Evolutionary conservation across 805 yeast species (phyloP).

Genomic region (Candida nanaspora): DNA sequence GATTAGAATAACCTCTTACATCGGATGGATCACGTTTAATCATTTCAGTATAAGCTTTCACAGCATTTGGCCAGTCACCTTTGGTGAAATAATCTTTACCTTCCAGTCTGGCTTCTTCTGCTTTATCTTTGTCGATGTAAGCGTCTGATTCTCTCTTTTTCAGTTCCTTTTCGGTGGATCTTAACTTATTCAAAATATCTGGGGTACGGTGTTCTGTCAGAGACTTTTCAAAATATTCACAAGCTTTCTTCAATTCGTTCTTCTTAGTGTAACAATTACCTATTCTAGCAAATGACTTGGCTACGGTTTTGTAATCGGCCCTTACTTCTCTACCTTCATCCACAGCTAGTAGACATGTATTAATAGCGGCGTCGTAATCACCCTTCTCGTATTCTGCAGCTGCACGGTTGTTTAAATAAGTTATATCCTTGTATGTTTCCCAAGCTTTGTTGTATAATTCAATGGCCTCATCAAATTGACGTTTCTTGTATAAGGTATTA

Average conservation of each 20-base stretch:
- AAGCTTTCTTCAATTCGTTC: slow-evolving; percentile 67
- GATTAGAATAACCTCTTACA: slow-evolving; percentile 93
- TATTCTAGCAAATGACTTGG: slow-evolving; percentile 88
- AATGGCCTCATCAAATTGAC: slow-evolving; percentile 90
- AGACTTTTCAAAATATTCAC: slow-evolving; percentile 76
- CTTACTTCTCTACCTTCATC: slow-evolving; percentile 85
- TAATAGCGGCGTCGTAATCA: slow-evolving; percentile 78
- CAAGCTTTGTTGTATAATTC: slow-evolving; percentile 81
- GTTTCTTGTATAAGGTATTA: slow-evolving; percentile 76
- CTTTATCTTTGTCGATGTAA: slow-evolving; percentile 84
- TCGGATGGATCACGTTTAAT: slow-evolving; percentile 94
- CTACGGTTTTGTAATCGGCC: slow-evolving; percentile 86
- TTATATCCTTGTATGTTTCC: slow-evolving; percentile 73
- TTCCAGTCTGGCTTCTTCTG: slow-evolving; percentile 88
- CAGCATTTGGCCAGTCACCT: slow-evolving; percentile 96
- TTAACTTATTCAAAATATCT: slow-evolving; percentile 79
- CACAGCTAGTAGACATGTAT: slow-evolving; percentile 74
- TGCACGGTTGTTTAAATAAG: slow-evolving; percentile 91
- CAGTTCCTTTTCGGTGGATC: slow-evolving; percentile 79
- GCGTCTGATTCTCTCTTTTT: slow-evolving; percentile 71
- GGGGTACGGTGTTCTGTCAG: slow-evolving; percentile 97
- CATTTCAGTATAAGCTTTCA: slow-evolving; percentile 92
- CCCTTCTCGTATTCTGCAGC: slow-evolving; percentile 98
- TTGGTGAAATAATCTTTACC: slow-evolving; percentile 87
- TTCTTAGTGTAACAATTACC: slow-evolving; percentile 77